These are phyloP conservation scores for Aureobasidium musti DNA, from an alignment of 2,329 filamentous ascomycete genomes.

Conservation along the genomic window DNA sequence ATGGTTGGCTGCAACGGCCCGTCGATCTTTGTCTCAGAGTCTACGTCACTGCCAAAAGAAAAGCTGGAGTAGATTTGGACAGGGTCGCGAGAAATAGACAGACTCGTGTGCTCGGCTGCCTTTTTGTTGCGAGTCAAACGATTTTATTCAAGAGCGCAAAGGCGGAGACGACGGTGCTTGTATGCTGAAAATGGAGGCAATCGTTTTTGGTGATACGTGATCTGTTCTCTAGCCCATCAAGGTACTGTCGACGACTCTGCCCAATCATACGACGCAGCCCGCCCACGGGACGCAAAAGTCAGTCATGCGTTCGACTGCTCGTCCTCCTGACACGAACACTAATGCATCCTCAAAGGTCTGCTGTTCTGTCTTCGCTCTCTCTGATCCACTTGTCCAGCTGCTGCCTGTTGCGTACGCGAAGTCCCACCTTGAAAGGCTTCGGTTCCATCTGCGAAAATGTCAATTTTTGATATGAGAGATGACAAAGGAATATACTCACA, in stretches of 20 bases:
- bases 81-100: neutral
- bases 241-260: neutral
- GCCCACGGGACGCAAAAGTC: neutral
- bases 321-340: neutral
- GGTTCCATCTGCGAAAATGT: constrained; percentile 51
- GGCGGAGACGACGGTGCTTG: neutral
- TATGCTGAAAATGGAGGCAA: neutral
- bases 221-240: constrained; percentile 17
- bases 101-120: neutral
- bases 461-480: neutral
- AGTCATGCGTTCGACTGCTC: neutral
- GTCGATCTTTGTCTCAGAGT: constrained; percentile 4
- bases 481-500: neutral
- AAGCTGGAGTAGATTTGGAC: constrained; percentile 5
- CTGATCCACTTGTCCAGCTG: constrained; percentile 50
- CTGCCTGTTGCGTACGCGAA: constrained; percentile 48
- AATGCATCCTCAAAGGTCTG: constrained; percentile 40
- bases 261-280: neutral
- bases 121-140: neutral
- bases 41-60: neutral
- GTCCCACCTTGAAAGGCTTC: constrained; percentile 54
- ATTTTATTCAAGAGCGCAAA: neutral
- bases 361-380: constrained; percentile 52
- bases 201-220: constrained; percentile 6
- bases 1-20: constrained; percentile 19